Base-by-base conservation (phyloP, 768 basidiomycete species). In the Pleurotus ostreatus region DNA sequence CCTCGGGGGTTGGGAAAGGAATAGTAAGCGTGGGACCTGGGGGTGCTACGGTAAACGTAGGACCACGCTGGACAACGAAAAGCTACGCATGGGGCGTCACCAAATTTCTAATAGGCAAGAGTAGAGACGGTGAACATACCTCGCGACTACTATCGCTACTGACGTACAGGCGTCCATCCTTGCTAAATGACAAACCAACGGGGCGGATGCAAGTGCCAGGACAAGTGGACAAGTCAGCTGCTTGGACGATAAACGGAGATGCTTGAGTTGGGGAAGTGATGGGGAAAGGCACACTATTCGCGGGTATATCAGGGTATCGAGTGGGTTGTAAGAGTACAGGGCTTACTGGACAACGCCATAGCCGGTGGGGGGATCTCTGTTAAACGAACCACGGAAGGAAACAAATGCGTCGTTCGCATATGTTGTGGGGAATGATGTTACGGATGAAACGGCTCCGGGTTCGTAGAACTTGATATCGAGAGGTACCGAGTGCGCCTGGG, bases 401-500 rank as follows among this genome's bases (percentile, higher is more conserved):
- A 77, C 73, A 59, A 77, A 74, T 1, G 74, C 72, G 52, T 76
- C 69, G 1, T 68, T 68, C 22, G 52, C 55, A 47, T 68, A 68
- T 7, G 60, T 56, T 7, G 48, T 55, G 2, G 74, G 72, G 46
- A 76, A 70, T 12, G 65, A 59, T 6, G 55, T 45, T 12, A 23
- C 9, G 2, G 55, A 8, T 18, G 61, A 53, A 2, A 57, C 45
- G 25, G 15, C 22, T 39, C 43, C 46, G 0, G 59, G 57, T 12
- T 60, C 39, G 22, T 71, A 77, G 60, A 77, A 74, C 55, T 77
- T 78, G 64, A 78, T 71, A 59, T 78, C 78, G 9, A 78, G 67
- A 1, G 78, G 78, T 2, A 75, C 77, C 11, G 75, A 77, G 60
- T 79, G 78, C 0, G 77, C 74, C 76, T 78, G 46, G 12, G n/a